Evolutionary conservation across 2,329 filamentous ascomycete genomes (phyloP), one percentile per base, ranked within the genome.

Genomic region (Torrubiella hemipterigena): DNA sequence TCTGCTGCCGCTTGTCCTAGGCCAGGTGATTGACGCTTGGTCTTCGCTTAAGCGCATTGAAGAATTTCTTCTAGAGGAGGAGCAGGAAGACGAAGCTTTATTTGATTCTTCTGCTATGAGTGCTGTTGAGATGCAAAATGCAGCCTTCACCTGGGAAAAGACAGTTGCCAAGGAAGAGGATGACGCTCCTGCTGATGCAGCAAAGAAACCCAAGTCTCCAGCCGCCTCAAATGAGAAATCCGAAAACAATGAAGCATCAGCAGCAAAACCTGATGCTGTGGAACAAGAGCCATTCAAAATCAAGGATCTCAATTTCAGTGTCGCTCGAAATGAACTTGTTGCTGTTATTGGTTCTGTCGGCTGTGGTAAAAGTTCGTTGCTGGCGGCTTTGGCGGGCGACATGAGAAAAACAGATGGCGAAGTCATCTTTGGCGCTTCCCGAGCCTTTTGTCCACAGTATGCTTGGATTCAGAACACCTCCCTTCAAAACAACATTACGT

Each of bases 381-480:
- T 98, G 3, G 81, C 85, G 20, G 86, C 89, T 1, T 60, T 98
- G 27, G 89, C 87, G 1, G 89, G 91, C 16, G 89, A 96, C 41
- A 96, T 96, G 89, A 76, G 86, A 27, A 81, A 79, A 51, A 93
- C 82, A 0, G 61, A 58, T 4, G 86, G 86, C 9, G 68, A 79
- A 22, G 69, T 93, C 6, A 69, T 73, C 0, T 69, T 91, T 43
- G 83, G 87, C 24, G 84, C 84, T 0, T 78, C 76, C 4, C 69
- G 87, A 38, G 84, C 89, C 0, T 95, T 94, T 46, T 96, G 91
- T 42, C 89, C 89, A 0, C 89, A 98, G 50, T 94, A 94, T 48
- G 84, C 91, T 0, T 98, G 91, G 91, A 94, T 98, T 29, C 89
- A 96, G 50, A 96, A 96, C 47, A 69, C 85, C 0, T 83, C 80